Evolutionary conservation across 495 filamentous ascomycete genomes (phyloP).

Genomic region (Penicillium desertorum): DNA sequence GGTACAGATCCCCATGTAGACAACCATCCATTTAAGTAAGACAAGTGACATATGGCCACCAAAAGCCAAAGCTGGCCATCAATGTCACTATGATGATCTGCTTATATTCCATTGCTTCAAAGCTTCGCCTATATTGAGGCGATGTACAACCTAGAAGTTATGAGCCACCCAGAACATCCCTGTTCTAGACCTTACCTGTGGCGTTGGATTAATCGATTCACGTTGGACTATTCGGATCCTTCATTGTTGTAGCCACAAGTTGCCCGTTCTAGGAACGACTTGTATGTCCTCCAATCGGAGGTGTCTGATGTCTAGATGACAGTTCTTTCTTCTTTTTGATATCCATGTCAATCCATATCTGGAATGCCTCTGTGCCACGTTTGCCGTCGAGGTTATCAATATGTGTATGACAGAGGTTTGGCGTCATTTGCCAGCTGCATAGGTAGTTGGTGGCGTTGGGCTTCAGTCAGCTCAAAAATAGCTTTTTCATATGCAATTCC

Average conservation of each 20-base stretch:
- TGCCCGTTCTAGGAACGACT: not conserved
- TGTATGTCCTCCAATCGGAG: not conserved
- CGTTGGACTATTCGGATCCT: not conserved
- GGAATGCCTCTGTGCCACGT: not conserved
- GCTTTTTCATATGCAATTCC: not conserved
- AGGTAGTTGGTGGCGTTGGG: not conserved
- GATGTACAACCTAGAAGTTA: not conserved
- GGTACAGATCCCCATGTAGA: not conserved
- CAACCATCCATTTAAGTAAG: slow-evolving; percentile 1
- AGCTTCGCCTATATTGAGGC: slow-evolving; percentile 2
- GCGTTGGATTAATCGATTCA: not conserved
- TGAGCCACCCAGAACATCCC: not conserved
- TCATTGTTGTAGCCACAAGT: slow-evolving; percentile 5
- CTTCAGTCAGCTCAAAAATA: not conserved
- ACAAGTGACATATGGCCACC: not conserved
- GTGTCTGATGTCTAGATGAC: not conserved
- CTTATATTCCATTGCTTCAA: not conserved
- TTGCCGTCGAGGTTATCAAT: slow-evolving; percentile 1
- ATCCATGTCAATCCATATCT: slow-evolving; percentile 4
- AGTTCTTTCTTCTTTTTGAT: not conserved
- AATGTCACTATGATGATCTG: slow-evolving; percentile 11
- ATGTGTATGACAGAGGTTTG: slow-evolving; percentile 1
- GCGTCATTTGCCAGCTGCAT: slow-evolving; percentile 1
- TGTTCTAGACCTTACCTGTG: slow-evolving; percentile 7
- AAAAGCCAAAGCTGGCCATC: not conserved